Base-by-base conservation (phyloP, 306 rosid species). In the Erythrophleum fordii region DNA sequence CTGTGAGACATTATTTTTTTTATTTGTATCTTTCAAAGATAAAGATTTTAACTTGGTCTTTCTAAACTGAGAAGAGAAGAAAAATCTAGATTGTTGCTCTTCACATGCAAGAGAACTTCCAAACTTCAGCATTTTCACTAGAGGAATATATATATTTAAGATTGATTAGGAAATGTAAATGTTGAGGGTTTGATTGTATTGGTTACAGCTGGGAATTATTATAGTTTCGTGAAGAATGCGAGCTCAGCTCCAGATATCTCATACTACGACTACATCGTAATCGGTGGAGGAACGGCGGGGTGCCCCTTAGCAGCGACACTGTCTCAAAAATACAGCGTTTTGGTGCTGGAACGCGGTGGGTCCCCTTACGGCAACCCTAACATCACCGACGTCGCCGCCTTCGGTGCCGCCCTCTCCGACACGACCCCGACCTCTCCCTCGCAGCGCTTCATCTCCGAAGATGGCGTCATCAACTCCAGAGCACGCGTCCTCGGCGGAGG, bases 261-360 rank as follows among this genome's bases (percentile, higher is more conserved):
- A 0, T 77, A 87, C 82, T 91, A 91, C 51, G 97, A 91, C 80
- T 93, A 91, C 91, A 93, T 93, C 22, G 76, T 93, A 2, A 88
- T 93, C 1, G 98, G 98, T 0, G 98, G 98, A 0, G 98, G 97
- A 44, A 91, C 98, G 0, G 92, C 97, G 0, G 98, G 98, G 4
- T 91, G 98, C 51, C 98, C 98, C 16, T 81, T 93, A 26, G 98
- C 98, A 0, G 97, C 98, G 8, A 93, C 97, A 0, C 79, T 93
- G 6, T 90, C 97, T 44, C 88, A 90, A 66, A 88, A 88, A 44
- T 87, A 86, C 85, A 88, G 76, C 45, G 98, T 93, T n/a, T 79
- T 93, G 83, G 45, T 93, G 11, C 83, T 93, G 0, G 98, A 93
- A 83, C 91, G 98, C 0, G 98, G 98, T 0, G 93, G 94, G 0